Conservation (phyloP, 257 asterid species). For the Voacanga thouarsii region DNA sequence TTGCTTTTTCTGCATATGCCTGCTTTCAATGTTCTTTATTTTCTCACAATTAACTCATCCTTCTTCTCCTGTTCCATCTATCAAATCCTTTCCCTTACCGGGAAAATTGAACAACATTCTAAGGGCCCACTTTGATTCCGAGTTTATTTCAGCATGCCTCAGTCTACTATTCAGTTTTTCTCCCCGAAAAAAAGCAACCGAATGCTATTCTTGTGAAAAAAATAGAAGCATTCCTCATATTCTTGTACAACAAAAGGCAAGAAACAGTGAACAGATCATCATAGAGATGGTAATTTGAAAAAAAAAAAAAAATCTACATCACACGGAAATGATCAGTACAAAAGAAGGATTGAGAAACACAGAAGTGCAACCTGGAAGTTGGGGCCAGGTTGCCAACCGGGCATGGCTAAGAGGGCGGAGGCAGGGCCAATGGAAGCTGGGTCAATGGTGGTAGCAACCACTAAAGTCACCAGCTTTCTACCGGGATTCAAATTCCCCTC, state of each 20-base stretch:
- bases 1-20: no score
- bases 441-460: constrained; percentile 35
- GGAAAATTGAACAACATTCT: no score
- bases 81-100: neutral
- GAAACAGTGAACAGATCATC: no score
- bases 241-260: neutral
- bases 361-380: constrained; percentile 24
- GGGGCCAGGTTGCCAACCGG: constrained; percentile 44
- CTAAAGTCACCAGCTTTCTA: constrained; percentile 30
- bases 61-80: neutral
- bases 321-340: neutral
- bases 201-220: neutral
- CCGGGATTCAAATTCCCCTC: neutral
- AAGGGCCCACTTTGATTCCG: no score
- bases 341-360: neutral
- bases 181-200: neutral
- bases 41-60: neutral
- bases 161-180: neutral
- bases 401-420: constrained; percentile 38
- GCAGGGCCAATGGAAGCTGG: constrained; percentile 41
- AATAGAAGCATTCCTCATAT: no score
- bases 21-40: no score
- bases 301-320: no score
- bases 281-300: no score
- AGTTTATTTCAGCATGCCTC: neutral